phyloP scores from a whole-genome alignment of 345 rosid genomes.

The Citrus glauca region DNA sequence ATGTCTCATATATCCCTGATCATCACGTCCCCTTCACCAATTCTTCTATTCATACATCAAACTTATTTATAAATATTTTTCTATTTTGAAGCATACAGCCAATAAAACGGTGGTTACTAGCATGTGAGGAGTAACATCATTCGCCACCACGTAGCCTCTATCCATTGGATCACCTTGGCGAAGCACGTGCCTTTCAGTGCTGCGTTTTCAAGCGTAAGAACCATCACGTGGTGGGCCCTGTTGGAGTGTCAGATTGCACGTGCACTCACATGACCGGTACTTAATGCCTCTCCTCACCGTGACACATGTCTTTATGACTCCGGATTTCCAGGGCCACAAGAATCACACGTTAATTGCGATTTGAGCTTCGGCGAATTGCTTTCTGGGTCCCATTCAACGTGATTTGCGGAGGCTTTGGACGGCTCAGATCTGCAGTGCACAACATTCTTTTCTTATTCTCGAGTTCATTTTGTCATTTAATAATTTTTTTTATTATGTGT shows the following conservation, averaged over 20 bases:
- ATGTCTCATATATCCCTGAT: rapidly evolving
- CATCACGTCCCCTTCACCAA: background rate
- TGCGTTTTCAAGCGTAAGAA: background rate
- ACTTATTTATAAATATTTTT: background rate
- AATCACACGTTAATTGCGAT: conserved; percentile 33
- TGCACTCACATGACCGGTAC: conserved; percentile 55
- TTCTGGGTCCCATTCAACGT: conserved; percentile 12
- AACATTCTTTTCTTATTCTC: conserved; percentile 13
- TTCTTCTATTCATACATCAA: background rate
- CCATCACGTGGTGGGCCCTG: conserved; percentile 52
- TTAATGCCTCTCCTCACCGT: background rate
- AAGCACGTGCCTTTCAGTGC: conserved; percentile 21
- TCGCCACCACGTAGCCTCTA: conserved; percentile 13
- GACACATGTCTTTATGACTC: conserved; percentile 20
- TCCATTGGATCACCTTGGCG: conserved; percentile 12
- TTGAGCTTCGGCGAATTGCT: background rate
- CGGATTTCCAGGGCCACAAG: conserved; percentile 22
- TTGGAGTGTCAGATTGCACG: conserved; percentile 42
- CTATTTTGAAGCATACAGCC: background rate
- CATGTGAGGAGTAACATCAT: conserved; percentile 22
- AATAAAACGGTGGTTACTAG: conserved; percentile 7
- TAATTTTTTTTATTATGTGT: too few species aligned
- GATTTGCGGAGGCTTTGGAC: conserved; percentile 21
- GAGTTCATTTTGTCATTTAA: background rate
- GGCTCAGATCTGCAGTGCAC: conserved; percentile 28